Evolutionary conservation across 768 basidiomycete genomes (phyloP), one percentile per base, ranked within the genome.

Genomic region (Ephemerocybe angulata): DNA sequence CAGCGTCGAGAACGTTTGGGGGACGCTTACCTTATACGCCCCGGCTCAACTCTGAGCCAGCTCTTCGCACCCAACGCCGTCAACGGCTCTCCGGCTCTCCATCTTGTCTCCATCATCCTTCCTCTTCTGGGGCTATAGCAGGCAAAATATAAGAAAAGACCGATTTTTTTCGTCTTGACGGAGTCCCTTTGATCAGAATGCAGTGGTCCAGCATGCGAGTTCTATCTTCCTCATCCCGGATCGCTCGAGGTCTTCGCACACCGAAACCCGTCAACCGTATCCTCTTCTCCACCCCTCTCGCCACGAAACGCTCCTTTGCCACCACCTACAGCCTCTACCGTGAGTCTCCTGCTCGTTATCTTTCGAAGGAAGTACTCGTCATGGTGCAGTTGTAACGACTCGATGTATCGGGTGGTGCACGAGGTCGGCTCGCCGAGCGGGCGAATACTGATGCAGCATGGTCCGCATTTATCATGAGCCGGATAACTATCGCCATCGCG

Each of bases 231-330:
- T 38, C 50, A 10, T 37, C 21, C 17, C 25, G 27, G 15, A 15
- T 28, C 50, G 25, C 54, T 50, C 54, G 54, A 8, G 48, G 54
- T 11, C 52, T 28, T 7, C 41, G 40, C 17, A 43, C 52, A 6
- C 47, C 49, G 6, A 15, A 43, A 12, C 28, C 43, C 15, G 37
- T 37, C 21, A 48, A 48, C 46, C 19, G 25, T 25, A 17, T 48
- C 28, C 27, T 48, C 46, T 48, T 48, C 28, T 48, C 46, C 10
- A 48, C 46, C 6, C 46, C 28, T 15, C 28, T 25, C 13, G 27
- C 46, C 17, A 21, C 42, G 13, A 19, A 30, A 11, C 3, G 46
- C 15, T 28, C 46, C 15, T 48, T 48, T 30, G 25, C 28, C 15
- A 28, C 46, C 13, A 48, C 24, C 27, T 28, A 48, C 46, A 24